Evolutionary conservation across 2,329 filamentous ascomycete species (phyloP).

Genomic region (Rutstroemia sydowiana): DNA sequence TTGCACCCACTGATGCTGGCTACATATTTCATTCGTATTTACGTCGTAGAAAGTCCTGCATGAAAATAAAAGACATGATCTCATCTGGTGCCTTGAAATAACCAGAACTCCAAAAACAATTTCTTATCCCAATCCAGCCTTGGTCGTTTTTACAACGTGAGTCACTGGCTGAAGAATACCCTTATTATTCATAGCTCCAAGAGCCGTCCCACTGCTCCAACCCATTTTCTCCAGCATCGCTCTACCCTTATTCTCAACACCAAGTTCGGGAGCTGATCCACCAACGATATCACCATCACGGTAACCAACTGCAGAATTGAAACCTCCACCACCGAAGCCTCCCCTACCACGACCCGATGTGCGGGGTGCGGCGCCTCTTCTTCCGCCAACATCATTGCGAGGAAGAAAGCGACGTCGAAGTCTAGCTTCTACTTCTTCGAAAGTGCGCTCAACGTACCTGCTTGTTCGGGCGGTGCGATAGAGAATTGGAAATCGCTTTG

Average conservation of each 20-base stretch:
- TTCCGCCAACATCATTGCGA: slow-evolving; percentile 39
- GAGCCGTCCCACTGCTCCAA: slow-evolving; percentile 78
- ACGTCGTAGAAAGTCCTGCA: too few species aligned
- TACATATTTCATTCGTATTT: too few species aligned
- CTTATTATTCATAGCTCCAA: slow-evolving; percentile 77
- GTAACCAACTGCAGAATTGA: slow-evolving; percentile 47
- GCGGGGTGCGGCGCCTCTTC: slow-evolving; percentile 24
- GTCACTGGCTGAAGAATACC: slow-evolving; percentile 81
- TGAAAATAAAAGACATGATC: neutral
- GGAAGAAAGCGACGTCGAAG: slow-evolving; percentile 49
- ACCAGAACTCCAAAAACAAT: neutral
- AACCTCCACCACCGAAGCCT: slow-evolving; percentile 24
- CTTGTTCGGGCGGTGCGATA: slow-evolving; percentile 65
- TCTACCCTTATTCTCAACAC: slow-evolving; percentile 73
- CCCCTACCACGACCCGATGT: too few species aligned
- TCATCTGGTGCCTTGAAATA: neutral
- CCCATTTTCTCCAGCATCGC: slow-evolving; percentile 96
- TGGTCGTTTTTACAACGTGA: slow-evolving; percentile 80
- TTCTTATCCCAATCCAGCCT: slow-evolving; percentile 64
- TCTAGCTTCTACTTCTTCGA: slow-evolving; percentile 40
- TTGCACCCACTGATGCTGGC: too few species aligned
- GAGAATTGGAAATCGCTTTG: slow-evolving; percentile 67
- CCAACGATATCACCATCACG: slow-evolving; percentile 85
- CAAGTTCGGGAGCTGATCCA: slow-evolving; percentile 75
- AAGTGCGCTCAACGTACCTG: slow-evolving; percentile 49